phyloP scores from a whole-genome alignment of 345 rosid genomes.

The Rhodomyrtus tomentosa region DNA sequence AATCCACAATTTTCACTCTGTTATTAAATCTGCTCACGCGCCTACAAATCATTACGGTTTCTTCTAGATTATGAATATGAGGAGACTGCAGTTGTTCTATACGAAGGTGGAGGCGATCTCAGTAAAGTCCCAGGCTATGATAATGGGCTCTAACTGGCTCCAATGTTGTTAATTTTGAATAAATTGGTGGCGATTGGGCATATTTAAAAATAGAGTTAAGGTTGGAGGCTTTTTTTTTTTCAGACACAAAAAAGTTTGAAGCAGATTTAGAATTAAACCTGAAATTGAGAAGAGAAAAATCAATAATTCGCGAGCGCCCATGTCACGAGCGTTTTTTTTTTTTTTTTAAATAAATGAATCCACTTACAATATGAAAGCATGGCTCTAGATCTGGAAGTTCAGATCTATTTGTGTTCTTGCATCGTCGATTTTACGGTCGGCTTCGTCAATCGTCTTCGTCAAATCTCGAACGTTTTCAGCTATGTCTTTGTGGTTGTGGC shows the following conservation, averaged over 20 bases:
- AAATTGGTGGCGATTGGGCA: neutral
- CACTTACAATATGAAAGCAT: neutral
- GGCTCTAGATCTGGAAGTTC: neutral
- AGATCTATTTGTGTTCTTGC: neutral
- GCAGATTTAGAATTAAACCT: accelerated
- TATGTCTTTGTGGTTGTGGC: neutral
- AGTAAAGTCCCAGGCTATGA: neutral
- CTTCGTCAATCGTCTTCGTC: neutral
- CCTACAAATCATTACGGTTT: neutral
- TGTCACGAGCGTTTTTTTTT: too few relatives aligned
- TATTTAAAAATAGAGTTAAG: neutral
- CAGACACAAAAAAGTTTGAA: neutral
- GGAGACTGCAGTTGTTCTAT: accelerated
- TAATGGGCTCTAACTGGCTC: neutral
- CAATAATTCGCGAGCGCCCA: too few relatives aligned
- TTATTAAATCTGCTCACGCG: neutral
- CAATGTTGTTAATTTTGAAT: neutral
- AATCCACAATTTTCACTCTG: neutral
- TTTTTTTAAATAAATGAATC: too few relatives aligned
- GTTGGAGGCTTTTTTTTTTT: neutral
- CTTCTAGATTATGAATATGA: neutral
- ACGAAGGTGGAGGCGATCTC: neutral
- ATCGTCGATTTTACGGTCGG: neutral
- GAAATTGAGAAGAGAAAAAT: neutral
- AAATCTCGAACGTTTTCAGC: neutral